Evolutionary conservation across 495 filamentous ascomycete species (phyloP), one percentile per base, ranked within the genome.

Genomic region (Penicillium macrosclerotiorum): DNA sequence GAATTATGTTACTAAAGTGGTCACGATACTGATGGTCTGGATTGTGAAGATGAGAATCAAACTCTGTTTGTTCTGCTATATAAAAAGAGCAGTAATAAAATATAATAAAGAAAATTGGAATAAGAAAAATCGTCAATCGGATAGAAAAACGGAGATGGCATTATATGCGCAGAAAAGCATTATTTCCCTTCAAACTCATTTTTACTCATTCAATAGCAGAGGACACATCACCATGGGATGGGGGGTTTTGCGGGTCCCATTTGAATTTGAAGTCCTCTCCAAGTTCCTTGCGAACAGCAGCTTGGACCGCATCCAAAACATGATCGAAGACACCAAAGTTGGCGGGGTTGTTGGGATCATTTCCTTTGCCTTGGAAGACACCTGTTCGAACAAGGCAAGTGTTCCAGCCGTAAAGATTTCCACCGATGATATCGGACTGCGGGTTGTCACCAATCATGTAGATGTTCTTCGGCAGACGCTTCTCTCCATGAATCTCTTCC

Each of bases 391-490:
- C 80, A 29, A 89, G 62, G 69, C 85, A 72, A 60, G 81, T 89
- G 69, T 89, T 89, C 86, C 86, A 89, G 42, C 84, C 83, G 69
- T 90, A 86, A 72, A 84, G 81, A 71, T 89, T 89, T 38, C 85
- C 84, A 51, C 86, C 84, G 54, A 87, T 74, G 62, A 90, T 89
- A 60, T 89, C 85, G 31, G 83, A 86, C 22, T 81, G 82, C 16
- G 84, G 86, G 71, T 89, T 89, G 70, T 90, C 86, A 51, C 86
- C 86, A 36, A 90, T 69, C 86, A 90, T 90, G 77, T 90, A 89
- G 61, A 89, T 70, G 65, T 89, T 87, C 59, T 80, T 55, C 4
- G 85, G 86, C 3, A 90, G 69, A 30, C 66, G 69, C 67, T 85
- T 79, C 64, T 88, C 82, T 67, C 80, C 80, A 68, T 89, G 83